These are phyloP conservation scores for Krasilnikovozyma curviuscula DNA, from an alignment of 768 basidiomycete genomes.

Conservation along the genomic window DNA sequence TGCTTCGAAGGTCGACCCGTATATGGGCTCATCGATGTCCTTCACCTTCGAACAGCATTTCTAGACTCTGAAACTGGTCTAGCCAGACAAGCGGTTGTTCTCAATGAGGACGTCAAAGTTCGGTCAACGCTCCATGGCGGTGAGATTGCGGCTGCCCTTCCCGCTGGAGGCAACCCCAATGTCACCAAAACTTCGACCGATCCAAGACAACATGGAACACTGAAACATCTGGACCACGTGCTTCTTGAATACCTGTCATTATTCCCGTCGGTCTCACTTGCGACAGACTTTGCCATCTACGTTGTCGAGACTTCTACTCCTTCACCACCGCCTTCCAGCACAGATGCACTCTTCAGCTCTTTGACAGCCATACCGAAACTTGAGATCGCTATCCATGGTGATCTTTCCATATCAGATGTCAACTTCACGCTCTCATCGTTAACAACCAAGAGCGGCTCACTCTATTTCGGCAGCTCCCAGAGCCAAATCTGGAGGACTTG, in stretches of 20 bases:
- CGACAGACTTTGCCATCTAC: neutral
- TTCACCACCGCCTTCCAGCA: neutral
- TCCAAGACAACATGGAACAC: neutral
- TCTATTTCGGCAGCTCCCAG: neutral
- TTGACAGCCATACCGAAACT: neutral
- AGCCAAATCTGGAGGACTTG: neutral
- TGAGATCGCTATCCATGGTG: neutral
- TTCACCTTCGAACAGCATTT: neutral
- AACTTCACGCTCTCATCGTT: neutral
- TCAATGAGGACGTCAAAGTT: conserved; percentile 1
- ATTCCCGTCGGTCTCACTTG: neutral
- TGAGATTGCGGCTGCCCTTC: neutral
- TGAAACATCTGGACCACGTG: neutral
- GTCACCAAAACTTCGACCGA: neutral
- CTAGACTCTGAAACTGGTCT: neutral
- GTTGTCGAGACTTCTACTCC: neutral
- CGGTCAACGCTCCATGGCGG: neutral
- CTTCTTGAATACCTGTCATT: neutral
- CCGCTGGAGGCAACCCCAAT: neutral
- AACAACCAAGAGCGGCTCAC: neutral
- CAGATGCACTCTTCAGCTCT: neutral
- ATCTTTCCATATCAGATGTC: neutral
- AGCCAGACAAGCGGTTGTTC: neutral
- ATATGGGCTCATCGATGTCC: neutral
- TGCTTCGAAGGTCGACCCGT: neutral